Evolutionary conservation across 2,329 filamentous ascomycete genomes (phyloP), one percentile per base, ranked within the genome.

Genomic region (Alternaria sp.): DNA sequence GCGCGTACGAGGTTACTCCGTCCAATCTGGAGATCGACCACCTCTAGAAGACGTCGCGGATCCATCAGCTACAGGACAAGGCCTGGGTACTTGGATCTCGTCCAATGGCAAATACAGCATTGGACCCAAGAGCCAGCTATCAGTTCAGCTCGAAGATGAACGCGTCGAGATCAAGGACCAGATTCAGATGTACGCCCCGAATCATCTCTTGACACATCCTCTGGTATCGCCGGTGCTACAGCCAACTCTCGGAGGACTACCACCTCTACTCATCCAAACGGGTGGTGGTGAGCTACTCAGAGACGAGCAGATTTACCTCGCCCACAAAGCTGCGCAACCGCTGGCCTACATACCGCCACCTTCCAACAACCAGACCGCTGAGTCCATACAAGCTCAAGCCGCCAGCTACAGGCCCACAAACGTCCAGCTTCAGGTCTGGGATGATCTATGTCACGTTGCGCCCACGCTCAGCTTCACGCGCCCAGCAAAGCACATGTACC

Each of bases 401-500:
- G 89, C 90, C 26, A 89, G 86, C 65, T 96, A 93, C 79, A 88
- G 89, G 61, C 92, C 94, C 0, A 99, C 96, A 0, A 88, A 97
- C 71, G 95, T 98, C 0, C 94, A 97, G 76, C 85, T 99, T 3
- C 96, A 98, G 77, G 90, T 98, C 2, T 98, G 95, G 94, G 95
- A 98, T 61, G 92, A 97, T 72, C 83, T 98, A 3, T 98, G 96
- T 73, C 95, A 98, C 76, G 94, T 97, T 6, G 90, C 91, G 0
- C 93, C 95, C 1, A 97, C 94, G 0, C 85, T 98, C n/a, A 97
- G 93, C 72, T 98, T 97, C 78, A 98, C 95, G 0, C 87, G 90
- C n/a, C 96, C 96, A 1, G 96, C 95, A 49, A 98, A 98, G 78
- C 92, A 92, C 81, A 97, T 98, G 94, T 98, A 93, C 78, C 88